These are phyloP conservation scores for Tilletia walkeri DNA, from an alignment of 1,284 basidiomycete species.

Conservation along the genomic window DNA sequence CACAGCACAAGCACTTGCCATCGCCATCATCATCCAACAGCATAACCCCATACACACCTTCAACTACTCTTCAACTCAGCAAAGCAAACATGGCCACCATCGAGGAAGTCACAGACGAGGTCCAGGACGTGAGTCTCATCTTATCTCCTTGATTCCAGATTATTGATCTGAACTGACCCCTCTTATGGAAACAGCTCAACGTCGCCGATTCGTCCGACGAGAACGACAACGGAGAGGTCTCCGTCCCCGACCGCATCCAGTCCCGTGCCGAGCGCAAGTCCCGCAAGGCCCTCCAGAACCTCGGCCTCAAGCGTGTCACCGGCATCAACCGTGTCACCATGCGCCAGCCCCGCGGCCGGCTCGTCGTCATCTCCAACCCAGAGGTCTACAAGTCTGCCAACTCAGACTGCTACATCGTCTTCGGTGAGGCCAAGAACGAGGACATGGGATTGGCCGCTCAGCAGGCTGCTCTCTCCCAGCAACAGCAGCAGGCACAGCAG, in stretches of 20 bases:
- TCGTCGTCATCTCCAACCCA: conserved; percentile 88
- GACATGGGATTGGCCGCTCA: conserved; percentile 84
- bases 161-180: neutral
- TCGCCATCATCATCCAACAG: too few relatives aligned
- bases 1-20: too few relatives aligned
- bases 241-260: conserved; percentile 86
- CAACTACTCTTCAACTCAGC: conserved; percentile 20
- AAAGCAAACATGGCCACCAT: conserved; percentile 62
- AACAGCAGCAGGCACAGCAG: conserved; percentile 68
- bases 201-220: conserved; percentile 62
- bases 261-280: conserved; percentile 59
- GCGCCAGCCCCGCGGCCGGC: conserved; percentile 85
- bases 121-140: conserved; percentile 60
- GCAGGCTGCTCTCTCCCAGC: conserved; percentile 68
- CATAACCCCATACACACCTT: neutral
- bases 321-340: conserved; percentile 94
- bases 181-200: conserved; percentile 33
- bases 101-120: conserved; percentile 70
- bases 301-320: conserved; percentile 71
- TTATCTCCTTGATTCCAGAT: neutral
- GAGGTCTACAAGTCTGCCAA: conserved; percentile 97
- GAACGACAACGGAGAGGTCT: conserved; percentile 63
- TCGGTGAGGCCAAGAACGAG: conserved; percentile 96
- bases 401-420: conserved; percentile 98
- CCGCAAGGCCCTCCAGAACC: conserved; percentile 52